Percentiles rank a stretch among this genome's conserved stretches.
Conservation (phyloP, 306 rosid genomes). For the Lithocarpus polystachyus region DNA sequence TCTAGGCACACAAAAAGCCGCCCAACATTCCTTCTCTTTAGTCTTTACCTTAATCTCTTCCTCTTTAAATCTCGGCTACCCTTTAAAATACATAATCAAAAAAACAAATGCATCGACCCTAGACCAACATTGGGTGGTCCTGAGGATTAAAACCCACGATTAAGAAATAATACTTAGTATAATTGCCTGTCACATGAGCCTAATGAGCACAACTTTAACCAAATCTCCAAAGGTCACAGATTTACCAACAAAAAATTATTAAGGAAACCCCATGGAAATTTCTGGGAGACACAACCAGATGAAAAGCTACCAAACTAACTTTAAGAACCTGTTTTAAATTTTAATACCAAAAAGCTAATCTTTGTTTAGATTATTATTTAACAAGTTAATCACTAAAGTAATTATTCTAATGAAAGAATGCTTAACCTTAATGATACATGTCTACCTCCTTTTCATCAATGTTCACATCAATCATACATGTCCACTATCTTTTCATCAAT, state of each 20-base stretch:
- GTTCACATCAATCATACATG: conserved; percentile 65
- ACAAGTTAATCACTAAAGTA: conserved; percentile 33
- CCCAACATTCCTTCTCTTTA: too few relatives aligned
- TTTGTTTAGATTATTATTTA: conserved; percentile 30
- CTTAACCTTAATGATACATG: conserved; percentile 36
- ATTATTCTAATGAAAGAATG: conserved; percentile 44
- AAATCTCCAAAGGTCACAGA: conserved; percentile 24
- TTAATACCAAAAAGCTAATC: conserved; percentile 30
- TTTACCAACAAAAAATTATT: conserved; percentile 14
- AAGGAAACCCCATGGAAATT: conserved; percentile 25
- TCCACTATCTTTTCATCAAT: conserved; percentile 51
- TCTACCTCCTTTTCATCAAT: conserved; percentile 25
- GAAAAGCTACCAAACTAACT: conserved; percentile 33
- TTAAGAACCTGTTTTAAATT: conserved; percentile 29
- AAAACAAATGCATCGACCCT: conserved; percentile 17
- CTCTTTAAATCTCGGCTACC: not conserved
- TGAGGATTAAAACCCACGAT: conserved; percentile 1
- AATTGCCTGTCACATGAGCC: conserved; percentile 49
- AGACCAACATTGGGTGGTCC: conserved; percentile 1
- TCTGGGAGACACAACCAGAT: conserved; percentile 4
- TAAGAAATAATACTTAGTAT: conserved; percentile 8
- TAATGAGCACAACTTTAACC: conserved; percentile 44
- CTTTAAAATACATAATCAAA: too few relatives aligned
- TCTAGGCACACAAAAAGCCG: too few relatives aligned
- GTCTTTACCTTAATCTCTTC: not conserved